A percentile compares a stretch with the other conserved stretches of the same genome.
Evolutionary conservation across 2,329 filamentous ascomycete genomes (phyloP).

Genomic region (Trichoderma sp.): DNA sequence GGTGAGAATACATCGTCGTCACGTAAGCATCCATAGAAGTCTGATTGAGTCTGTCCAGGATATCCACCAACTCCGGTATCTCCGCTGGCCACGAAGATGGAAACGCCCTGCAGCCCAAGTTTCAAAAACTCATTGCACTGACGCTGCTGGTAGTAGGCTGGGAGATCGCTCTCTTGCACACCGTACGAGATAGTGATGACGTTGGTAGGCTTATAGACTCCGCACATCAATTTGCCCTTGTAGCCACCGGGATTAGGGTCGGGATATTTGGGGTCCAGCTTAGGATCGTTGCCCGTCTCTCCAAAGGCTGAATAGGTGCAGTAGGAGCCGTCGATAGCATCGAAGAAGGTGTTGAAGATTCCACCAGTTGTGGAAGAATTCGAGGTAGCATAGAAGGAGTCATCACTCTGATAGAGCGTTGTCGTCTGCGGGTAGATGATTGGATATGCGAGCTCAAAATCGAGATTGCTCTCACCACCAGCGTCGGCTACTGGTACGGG

Average conservation of each 20-base stretch:
- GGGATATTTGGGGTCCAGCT: constrained; percentile 55
- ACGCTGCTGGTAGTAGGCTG: constrained; percentile 50
- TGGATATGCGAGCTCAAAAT: constrained; percentile 53
- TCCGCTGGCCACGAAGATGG: constrained; percentile 47
- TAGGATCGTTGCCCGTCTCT: constrained; percentile 49
- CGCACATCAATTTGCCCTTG: constrained; percentile 37
- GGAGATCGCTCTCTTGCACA: constrained; percentile 51
- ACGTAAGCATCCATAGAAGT: constrained; percentile 30
- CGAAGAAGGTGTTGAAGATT: constrained; percentile 52
- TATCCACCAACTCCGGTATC: constrained; percentile 42
- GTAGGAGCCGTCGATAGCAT: constrained; percentile 58
- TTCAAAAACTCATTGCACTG: constrained; percentile 52
- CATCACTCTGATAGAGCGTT: constrained; percentile 52
- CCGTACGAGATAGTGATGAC: constrained; percentile 52
- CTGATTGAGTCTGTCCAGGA: constrained; percentile 29
- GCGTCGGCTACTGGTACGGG: constrained; percentile 31
- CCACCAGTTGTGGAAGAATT: constrained; percentile 37
- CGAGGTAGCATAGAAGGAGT: constrained; percentile 34
- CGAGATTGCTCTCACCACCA: constrained; percentile 50
- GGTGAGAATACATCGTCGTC: constrained; percentile 36
- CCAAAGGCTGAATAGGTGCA: constrained; percentile 56
- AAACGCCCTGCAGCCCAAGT: constrained; percentile 49
- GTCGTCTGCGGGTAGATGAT: constrained; percentile 57
- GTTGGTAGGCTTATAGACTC: constrained; percentile 31
- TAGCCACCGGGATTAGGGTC: constrained; percentile 41